phyloP scores from a whole-genome alignment of 2,329 filamentous ascomycete species.

The Venturia aucupariae region DNA sequence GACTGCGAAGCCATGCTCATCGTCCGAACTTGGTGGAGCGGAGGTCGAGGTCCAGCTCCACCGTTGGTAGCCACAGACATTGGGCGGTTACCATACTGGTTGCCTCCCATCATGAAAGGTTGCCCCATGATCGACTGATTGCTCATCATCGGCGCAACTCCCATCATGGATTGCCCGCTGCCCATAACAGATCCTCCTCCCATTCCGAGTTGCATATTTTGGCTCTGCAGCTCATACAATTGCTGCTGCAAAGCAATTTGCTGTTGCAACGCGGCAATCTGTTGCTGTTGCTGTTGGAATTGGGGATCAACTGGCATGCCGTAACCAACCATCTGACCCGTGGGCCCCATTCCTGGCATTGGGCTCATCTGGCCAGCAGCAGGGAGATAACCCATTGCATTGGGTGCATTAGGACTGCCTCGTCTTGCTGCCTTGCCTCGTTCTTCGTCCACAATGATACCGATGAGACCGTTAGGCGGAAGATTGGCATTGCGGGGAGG shows the following conservation, averaged over 20 bases:
- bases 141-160: constrained; percentile 1
- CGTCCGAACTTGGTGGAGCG: neutral
- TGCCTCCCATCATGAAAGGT: constrained; percentile 1
- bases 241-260: constrained; percentile 17
- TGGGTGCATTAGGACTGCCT: constrained; percentile 58
- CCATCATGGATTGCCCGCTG: constrained; percentile 12
- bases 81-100: constrained; percentile 1
- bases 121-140: constrained; percentile 4
- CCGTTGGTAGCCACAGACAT: constrained; percentile 6
- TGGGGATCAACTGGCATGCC: constrained; percentile 6
- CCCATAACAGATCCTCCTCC: neutral
- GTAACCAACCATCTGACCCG: constrained; percentile 3
- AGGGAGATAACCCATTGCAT: constrained; percentile 19
- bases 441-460: constrained; percentile 81
- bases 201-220: constrained; percentile 27
- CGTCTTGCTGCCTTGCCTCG: constrained; percentile 66
- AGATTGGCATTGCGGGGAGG: constrained; percentile 25
- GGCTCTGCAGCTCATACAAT: constrained; percentile 14
- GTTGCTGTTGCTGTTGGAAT: constrained; percentile 6
- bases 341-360: neutral
- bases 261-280: constrained; percentile 9
- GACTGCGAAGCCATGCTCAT: constrained; percentile 10
- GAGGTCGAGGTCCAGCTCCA: neutral
- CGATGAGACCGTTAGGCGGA: constrained; percentile 71
- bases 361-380: constrained; percentile 1